Percentiles rank a stretch among this genome's conserved stretches.
phyloP scores from a whole-genome alignment of 768 basidiomycete genomes.

The Boletus vinaceobasis region DNA sequence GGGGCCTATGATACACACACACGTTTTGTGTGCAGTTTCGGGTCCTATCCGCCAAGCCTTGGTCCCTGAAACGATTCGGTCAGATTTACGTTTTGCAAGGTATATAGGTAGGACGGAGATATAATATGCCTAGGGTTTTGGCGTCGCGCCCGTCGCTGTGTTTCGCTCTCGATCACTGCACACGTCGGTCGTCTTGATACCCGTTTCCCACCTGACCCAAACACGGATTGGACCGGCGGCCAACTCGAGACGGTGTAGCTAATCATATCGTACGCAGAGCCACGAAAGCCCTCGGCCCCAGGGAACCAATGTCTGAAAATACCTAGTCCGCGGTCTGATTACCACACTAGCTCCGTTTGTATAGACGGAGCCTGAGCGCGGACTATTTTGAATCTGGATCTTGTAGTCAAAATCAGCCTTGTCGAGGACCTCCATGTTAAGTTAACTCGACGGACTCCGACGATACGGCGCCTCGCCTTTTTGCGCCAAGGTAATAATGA shows the following conservation, averaged over 20 bases:
- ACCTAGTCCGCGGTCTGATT: conserved; percentile 16
- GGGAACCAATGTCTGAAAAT: conserved; percentile 9
- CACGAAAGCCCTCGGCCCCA: conserved; percentile 27
- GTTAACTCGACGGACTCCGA: conserved; percentile 6
- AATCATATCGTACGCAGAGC: conserved; percentile 14
- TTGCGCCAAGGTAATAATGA: conserved; percentile 1
- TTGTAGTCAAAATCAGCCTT: conserved; percentile 23
- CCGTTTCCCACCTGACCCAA: conserved; percentile 8
- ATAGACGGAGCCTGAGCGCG: conserved; percentile 6
- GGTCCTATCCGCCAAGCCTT: not conserved
- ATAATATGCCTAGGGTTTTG: not conserved
- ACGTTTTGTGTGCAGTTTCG: not conserved
- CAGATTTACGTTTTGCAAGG: not conserved
- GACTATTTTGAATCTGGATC: conserved; percentile 13
- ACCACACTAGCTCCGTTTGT: conserved; percentile 26
- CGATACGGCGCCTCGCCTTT: not conserved
- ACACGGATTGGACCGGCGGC: not conserved
- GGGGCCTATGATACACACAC: not conserved
- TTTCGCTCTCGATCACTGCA: not conserved
- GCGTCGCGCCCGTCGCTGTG: not conserved
- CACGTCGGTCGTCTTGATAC: not conserved
- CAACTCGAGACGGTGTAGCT: not conserved
- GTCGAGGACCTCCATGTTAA: conserved; percentile 14
- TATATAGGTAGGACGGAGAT: not conserved
- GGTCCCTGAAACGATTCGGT: not conserved